Base-by-base conservation (phyloP, 768 basidiomycete species). In the Stropharia rugosoannulata region DNA sequence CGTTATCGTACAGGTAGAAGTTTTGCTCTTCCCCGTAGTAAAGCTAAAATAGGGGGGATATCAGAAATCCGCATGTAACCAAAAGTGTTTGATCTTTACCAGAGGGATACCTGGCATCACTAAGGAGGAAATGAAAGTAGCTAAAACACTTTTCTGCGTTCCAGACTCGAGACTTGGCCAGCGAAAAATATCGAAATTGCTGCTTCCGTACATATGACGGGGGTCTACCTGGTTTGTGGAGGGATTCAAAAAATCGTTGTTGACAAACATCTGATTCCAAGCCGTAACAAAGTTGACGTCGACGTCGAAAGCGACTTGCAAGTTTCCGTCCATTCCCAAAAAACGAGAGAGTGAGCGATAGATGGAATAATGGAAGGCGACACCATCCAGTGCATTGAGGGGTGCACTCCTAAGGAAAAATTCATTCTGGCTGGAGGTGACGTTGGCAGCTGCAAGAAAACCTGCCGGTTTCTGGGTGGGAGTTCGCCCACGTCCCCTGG, bases 261-360 rank as follows among this genome's bases (percentile, higher is more conserved):
- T 80, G 63, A 91, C 85, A 64, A 93, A 88, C 84, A 96, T 93
- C 69, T 93, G 74, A 67, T 95, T 93, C 94, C 94, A 97, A 0
- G 92, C 87, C 0, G 85, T 87, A 71, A 95, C 75, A 64, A 96
- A 94, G 71, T 96, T 92, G 68, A 76, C 70, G 62, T 85, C 79
- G 29, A 93, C 73, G 65, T 97, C 95, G 70, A 88, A 95, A 9
- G 92, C 94, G 51, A 93, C 95, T 58, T 88, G 81, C 35, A 97
- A 77, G 68, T 97, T 96, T 64, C 95, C 95, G 66, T 97, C 95
- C 93, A 96, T 95, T 51, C 94, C 95, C 45, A 96, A 80, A 76
- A 95, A 93, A 48, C 95, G 90, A 29, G 86, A 75, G 50, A 96
- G 73, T 2, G 89, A 75, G 56, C 95, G 95, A 67, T 97, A 96